These are phyloP conservation scores for Suhomyces panamericanus DNA, from an alignment of 1,139 yeast species.

Conservation along the genomic window DNA sequence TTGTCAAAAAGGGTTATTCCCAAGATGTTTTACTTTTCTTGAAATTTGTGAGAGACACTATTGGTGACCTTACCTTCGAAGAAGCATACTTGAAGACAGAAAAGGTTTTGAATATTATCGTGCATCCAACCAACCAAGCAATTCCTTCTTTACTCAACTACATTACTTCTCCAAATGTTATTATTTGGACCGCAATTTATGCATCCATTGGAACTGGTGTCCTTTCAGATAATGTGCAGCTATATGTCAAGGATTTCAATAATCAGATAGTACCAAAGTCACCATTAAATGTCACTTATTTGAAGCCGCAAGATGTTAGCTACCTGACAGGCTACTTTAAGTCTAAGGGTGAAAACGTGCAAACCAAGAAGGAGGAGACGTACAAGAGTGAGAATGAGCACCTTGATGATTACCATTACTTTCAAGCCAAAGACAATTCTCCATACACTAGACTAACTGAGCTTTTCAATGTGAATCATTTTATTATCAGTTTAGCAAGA, in stretches of 20 bases:
- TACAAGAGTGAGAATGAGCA: constrained; percentile 4
- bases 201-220: constrained; percentile 74
- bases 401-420: constrained; percentile 15
- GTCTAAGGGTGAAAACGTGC: constrained; percentile 9
- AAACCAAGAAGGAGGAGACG: constrained; percentile 12
- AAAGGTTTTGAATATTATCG: constrained; percentile 80
- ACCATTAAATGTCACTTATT: constrained; percentile 33
- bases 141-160: constrained; percentile 82
- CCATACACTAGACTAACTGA: constrained; percentile 90
- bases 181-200: constrained; percentile 82
- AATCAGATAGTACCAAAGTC: constrained; percentile 53
- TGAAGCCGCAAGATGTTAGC: constrained; percentile 51
- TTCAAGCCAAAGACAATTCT: constrained; percentile 40
- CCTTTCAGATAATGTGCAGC: constrained; percentile 56
- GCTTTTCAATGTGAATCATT: constrained; percentile 90
- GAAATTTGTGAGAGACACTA: constrained; percentile 72
- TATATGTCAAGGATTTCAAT: constrained; percentile 69
- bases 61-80: constrained; percentile 86
- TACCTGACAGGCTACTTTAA: constrained; percentile 44
- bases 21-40: constrained; percentile 80
- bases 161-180: constrained; percentile 90
- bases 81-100: constrained; percentile 89
- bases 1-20: constrained; percentile 73
- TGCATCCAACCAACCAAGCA: constrained; percentile 75
- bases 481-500: constrained; percentile 83